Evolutionary conservation across 352 stramenopile genomes (phyloP).

Genomic region (Pythium diclinum): DNA sequence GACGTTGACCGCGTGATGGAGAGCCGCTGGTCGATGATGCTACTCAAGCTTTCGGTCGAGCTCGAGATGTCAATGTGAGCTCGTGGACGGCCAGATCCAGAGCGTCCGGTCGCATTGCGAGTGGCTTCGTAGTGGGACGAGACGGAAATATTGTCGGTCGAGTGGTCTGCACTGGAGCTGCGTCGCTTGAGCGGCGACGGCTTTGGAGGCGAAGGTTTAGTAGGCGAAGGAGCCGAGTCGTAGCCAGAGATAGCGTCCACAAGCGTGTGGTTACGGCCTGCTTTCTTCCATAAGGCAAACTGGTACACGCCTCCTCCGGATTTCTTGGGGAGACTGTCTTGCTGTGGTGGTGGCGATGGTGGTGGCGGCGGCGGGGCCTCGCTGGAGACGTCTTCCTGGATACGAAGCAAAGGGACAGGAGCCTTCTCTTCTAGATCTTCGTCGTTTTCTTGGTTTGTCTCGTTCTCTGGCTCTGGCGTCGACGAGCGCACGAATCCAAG

Average conservation of each 20-base stretch:
- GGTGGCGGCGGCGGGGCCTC: neutral
- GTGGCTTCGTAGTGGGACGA: constrained; percentile 26
- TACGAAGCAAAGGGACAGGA: constrained; percentile 4
- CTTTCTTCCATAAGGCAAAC: constrained; percentile 66
- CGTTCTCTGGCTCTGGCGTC: neutral
- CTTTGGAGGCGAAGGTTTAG: constrained; percentile 13
- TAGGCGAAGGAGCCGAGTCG: constrained; percentile 20
- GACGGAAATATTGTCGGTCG: neutral
- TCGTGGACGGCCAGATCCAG: constrained; percentile 13
- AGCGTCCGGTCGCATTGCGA: constrained; percentile 22
- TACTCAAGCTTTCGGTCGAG: neutral
- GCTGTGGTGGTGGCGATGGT: neutral
- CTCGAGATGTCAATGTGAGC: neutral
- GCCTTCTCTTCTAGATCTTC: constrained; percentile 21
- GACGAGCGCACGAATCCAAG: constrained; percentile 36
- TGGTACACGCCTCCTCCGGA: constrained; percentile 33
- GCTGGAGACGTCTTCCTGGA: constrained; percentile 4
- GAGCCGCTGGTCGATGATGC: constrained; percentile 21
- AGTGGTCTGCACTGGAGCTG: constrained; percentile 21
- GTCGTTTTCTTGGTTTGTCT: constrained; percentile 24
- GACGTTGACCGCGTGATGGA: constrained; percentile 54
- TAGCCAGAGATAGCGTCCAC: constrained; percentile 45
- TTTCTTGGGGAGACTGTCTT: neutral
- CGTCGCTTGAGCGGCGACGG: constrained; percentile 17
- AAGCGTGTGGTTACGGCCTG: constrained; percentile 36